These are phyloP conservation scores for Camillea tinctor DNA, from an alignment of 2,329 filamentous ascomycete genomes.

Conservation along the genomic window DNA sequence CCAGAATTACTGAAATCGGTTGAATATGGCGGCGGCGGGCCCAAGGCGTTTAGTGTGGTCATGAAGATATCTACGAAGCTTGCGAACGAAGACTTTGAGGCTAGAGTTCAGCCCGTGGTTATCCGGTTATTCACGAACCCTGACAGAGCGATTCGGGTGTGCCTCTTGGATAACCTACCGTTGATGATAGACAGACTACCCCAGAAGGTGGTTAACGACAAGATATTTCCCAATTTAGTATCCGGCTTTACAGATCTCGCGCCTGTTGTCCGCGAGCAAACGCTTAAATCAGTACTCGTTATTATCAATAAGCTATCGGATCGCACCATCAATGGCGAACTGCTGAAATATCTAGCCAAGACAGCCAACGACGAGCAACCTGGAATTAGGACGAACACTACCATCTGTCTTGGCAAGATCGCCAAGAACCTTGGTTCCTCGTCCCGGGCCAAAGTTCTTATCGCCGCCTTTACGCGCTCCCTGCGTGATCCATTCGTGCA, in stretches of 20 bases:
- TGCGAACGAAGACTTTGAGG: slow-evolving; percentile 84
- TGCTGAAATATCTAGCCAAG: slow-evolving; percentile 87
- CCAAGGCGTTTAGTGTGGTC: slow-evolving; percentile 83
- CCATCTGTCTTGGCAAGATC: slow-evolving; percentile 95
- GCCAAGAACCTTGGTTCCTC: slow-evolving; percentile 80
- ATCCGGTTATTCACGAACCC: slow-evolving; percentile 86
- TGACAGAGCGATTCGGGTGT: slow-evolving; percentile 88
- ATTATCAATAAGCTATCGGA: slow-evolving; percentile 90
- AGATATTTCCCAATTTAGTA: slow-evolving; percentile 95
- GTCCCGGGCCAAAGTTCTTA: slow-evolving; percentile 83
- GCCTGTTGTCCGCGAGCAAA: slow-evolving; percentile 91
- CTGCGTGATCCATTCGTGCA: slow-evolving; percentile 93
- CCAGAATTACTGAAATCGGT: slow-evolving; percentile 96
- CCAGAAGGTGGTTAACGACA: slow-evolving; percentile 89
- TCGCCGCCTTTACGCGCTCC: slow-evolving; percentile 87
- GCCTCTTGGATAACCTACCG: slow-evolving; percentile 82
- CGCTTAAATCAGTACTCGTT: slow-evolving; percentile 86
- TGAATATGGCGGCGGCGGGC: slow-evolving; percentile 95
- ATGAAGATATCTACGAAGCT: slow-evolving; percentile 90
- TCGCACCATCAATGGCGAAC: slow-evolving; percentile 87
- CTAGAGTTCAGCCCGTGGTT: slow-evolving; percentile 79
- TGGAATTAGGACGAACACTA: slow-evolving; percentile 96
- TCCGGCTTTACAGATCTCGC: slow-evolving; percentile 92
- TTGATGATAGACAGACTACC: slow-evolving; percentile 88
- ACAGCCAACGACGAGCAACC: slow-evolving; percentile 97